A percentile compares a stretch with the other conserved stretches of the same genome.
Evolutionary conservation across 75 land plant genomes (phyloP).

Genomic region (Picea glauca): DNA sequence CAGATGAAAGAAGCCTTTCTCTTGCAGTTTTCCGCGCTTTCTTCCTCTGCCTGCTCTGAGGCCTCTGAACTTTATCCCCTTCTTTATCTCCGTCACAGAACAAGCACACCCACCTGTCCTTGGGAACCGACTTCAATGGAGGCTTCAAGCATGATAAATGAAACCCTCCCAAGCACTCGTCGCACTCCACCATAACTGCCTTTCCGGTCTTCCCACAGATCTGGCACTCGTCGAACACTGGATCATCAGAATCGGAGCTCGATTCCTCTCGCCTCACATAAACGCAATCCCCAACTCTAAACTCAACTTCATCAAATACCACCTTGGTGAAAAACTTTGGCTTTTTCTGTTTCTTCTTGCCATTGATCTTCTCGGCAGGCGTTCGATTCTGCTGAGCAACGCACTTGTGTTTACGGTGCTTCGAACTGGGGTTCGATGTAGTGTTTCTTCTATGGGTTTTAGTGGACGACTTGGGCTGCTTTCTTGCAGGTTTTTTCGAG

Average conservation of each 20-base stretch:
- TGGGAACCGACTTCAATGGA: slow-evolving; percentile 81
- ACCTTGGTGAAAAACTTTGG: slow-evolving; percentile 52
- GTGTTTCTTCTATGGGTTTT: too few species aligned
- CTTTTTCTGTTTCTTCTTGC: slow-evolving; percentile 11
- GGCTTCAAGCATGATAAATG: slow-evolving; percentile 85
- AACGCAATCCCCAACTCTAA: slow-evolving; percentile 82
- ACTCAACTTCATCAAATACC: slow-evolving; percentile 60
- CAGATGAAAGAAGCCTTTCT: slow-evolving; percentile 78
- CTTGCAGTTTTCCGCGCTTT: slow-evolving; percentile 62
- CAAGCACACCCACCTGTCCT: slow-evolving; percentile 85
- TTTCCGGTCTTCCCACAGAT: slow-evolving; percentile 62
- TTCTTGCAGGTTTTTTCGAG: too few species aligned
- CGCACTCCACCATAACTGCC: slow-evolving; percentile 85
- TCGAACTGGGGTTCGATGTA: too few species aligned
- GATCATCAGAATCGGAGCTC: slow-evolving; percentile 63
- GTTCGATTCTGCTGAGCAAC: not conserved
- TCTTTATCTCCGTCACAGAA: slow-evolving; percentile 48
- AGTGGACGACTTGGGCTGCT: too few species aligned
- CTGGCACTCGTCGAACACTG: slow-evolving; percentile 77
- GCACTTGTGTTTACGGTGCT: too few species aligned
- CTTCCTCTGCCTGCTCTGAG: slow-evolving; percentile 40
- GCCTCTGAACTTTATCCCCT: slow-evolving; percentile 35
- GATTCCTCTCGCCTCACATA: slow-evolving; percentile 72
- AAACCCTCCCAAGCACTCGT: slow-evolving; percentile 84
- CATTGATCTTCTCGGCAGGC: too few species aligned